A percentile compares a stretch with the other conserved stretches of the same genome.
Evolutionary conservation across 352 stramenopile species (phyloP).

Genomic region (Globisporangium solare): DNA sequence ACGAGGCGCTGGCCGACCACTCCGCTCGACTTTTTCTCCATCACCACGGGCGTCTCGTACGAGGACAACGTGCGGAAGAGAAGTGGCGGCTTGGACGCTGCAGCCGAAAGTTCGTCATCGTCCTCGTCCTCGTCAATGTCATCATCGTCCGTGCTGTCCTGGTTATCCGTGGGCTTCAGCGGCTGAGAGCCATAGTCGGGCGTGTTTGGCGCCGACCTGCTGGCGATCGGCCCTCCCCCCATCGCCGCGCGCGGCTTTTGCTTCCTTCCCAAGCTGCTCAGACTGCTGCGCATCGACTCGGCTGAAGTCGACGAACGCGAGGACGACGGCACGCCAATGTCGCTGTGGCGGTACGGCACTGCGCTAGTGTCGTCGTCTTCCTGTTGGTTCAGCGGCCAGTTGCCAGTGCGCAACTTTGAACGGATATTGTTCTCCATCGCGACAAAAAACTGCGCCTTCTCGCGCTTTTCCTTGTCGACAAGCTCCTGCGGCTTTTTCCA

Average conservation of each 20-base stretch:
- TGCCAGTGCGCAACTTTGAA: slow-evolving; percentile 67
- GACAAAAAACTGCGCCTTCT: slow-evolving; percentile 90
- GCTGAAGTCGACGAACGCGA: not conserved
- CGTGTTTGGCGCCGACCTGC: slow-evolving; percentile 42
- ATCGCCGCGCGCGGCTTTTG: slow-evolving; percentile 3
- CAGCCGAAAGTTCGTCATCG: slow-evolving; percentile 18
- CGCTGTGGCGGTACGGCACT: slow-evolving; percentile 15
- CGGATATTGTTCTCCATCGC: slow-evolving; percentile 97
- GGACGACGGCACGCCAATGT: slow-evolving; percentile 14
- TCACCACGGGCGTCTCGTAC: slow-evolving; percentile 72
- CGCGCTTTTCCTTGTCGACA: slow-evolving; percentile 71
- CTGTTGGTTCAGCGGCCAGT: slow-evolving; percentile 33
- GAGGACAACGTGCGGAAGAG: slow-evolving; percentile 76
- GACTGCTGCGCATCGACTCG: slow-evolving; percentile 15
- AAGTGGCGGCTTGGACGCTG: slow-evolving; percentile 33
- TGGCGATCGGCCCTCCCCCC: slow-evolving; percentile 18
- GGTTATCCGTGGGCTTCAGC: slow-evolving; percentile 22
- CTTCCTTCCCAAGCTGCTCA: slow-evolving; percentile 22
- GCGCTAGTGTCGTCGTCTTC: slow-evolving; percentile 21
- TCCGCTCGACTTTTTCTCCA: slow-evolving; percentile 31
- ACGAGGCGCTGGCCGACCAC: slow-evolving; percentile 19
- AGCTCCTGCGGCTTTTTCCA: slow-evolving; percentile 93
- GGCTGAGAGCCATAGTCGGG: slow-evolving; percentile 28
- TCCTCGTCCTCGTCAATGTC: slow-evolving; percentile 26
- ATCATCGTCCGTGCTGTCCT: slow-evolving; percentile 32